A percentile compares a stretch with the other conserved stretches of the same genome.
These are phyloP conservation scores for Rhododendron mucronatum DNA, from an alignment of 148 eudicot genomes.

Conservation along the genomic window DNA sequence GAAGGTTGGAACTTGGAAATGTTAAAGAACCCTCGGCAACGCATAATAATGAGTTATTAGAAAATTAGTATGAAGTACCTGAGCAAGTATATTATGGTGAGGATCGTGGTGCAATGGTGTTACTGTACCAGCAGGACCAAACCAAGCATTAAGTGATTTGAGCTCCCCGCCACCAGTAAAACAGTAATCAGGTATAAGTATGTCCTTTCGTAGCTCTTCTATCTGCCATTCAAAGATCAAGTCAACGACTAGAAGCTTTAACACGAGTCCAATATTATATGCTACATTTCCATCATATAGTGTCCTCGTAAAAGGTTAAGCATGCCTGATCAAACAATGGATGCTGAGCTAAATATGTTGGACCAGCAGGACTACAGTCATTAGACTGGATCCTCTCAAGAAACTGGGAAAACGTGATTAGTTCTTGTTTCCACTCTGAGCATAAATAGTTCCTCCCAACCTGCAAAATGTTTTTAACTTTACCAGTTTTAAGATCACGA, in stretches of 20 bases:
- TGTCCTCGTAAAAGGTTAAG: slow-evolving; percentile 17
- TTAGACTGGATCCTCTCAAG: slow-evolving; percentile 73
- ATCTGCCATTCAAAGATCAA: slow-evolving; percentile 60
- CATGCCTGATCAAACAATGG: slow-evolving; percentile 98
- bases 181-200: slow-evolving; percentile 87
- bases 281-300: slow-evolving; percentile 17
- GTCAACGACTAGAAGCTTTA: slow-evolving; percentile 22
- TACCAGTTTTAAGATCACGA: slow-evolving; percentile 16
- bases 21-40: not conserved
- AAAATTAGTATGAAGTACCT: slow-evolving; percentile 42
- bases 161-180: slow-evolving; percentile 89
- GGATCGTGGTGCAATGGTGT: slow-evolving; percentile 98
- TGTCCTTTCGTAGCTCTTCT: slow-evolving; percentile 77
- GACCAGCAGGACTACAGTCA: slow-evolving; percentile 39
- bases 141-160: slow-evolving; percentile 91
- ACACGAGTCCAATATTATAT: not conserved
- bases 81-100: slow-evolving; percentile 93
- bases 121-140: slow-evolving; percentile 96
- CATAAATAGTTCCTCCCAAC: slow-evolving; percentile 89
- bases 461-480: slow-evolving; percentile 34
- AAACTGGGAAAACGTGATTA: slow-evolving; percentile 79
- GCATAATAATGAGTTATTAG: not conserved
- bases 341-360: slow-evolving; percentile 94
- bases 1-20: not conserved
- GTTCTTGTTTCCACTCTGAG: slow-evolving; percentile 96